Percentiles rank a stretch among this genome's conserved stretches.
Evolutionary conservation across 768 basidiomycete genomes (phyloP).

Genomic region (Suillus tomentosus): DNA sequence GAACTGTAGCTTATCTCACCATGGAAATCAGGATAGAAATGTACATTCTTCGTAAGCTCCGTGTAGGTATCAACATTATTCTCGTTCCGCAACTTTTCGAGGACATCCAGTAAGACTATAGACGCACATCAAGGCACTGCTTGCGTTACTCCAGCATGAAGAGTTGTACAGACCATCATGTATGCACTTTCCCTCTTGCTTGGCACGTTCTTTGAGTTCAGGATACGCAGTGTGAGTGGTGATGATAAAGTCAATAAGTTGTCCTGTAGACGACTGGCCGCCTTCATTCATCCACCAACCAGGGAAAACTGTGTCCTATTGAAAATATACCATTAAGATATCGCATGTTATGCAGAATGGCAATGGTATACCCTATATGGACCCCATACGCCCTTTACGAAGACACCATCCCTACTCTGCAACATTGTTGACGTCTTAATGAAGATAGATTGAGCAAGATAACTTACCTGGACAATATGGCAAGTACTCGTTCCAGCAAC

Average conservation of each 20-base stretch:
- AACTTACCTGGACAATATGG: slow-evolving; percentile 81
- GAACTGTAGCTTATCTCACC: slow-evolving; percentile 44
- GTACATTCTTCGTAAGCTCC: slow-evolving; percentile 86
- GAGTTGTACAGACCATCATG: slow-evolving; percentile 47
- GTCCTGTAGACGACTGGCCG: slow-evolving; percentile 96
- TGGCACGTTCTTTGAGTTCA: slow-evolving; percentile 63
- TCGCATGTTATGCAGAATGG: slow-evolving; percentile 3
- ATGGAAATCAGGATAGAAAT: slow-evolving; percentile 95
- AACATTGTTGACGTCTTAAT: neutral
- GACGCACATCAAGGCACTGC: slow-evolving; percentile 1
- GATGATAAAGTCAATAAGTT: slow-evolving; percentile 92
- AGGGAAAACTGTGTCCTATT: slow-evolving; percentile 81
- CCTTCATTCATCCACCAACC: slow-evolving; percentile 99
- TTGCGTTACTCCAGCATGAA: neutral
- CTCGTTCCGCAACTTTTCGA: slow-evolving; percentile 66
- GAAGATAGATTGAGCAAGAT: neutral
- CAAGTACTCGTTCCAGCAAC: slow-evolving; percentile 97
- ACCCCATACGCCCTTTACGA: slow-evolving; percentile 93
- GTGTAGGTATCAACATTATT: slow-evolving; percentile 61
- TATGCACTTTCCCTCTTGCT: slow-evolving; percentile 58
- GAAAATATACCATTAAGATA: slow-evolving; percentile 13
- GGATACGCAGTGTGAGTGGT: slow-evolving; percentile 87
- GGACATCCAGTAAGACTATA: slow-evolving; percentile 69
- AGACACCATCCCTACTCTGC: slow-evolving; percentile 78
- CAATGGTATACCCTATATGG: slow-evolving; percentile 64